Evolutionary conservation across 768 basidiomycete species (phyloP), one percentile per base, ranked within the genome.

Genomic region (Mycena polygramma): DNA sequence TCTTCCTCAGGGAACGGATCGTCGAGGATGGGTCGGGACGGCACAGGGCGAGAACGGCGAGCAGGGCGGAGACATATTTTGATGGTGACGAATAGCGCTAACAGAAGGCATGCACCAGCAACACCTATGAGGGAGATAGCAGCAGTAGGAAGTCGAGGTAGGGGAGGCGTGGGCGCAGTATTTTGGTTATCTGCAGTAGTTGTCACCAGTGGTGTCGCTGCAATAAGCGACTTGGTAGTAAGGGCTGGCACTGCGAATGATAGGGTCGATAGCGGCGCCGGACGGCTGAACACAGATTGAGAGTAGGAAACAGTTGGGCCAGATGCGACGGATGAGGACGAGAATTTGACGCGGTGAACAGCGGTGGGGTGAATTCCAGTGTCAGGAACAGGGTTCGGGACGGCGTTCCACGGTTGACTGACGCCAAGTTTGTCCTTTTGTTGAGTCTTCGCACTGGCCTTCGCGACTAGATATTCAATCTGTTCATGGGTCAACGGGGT

Each of bases 21-120:
- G 66, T 91, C 89, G 15, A 91, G 81, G 55, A 92, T 90, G 0
- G 92, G 93, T n/a, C 91, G 83, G 37, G 92, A 94, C 4, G 92
- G 93, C n/a, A 84, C 90, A 8, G 89, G 91, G 22, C 84, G 87
- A n/a, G 80, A 81, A 55, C 84, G 86, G 46, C 85, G 85, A 22
- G 81, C 82, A 26, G 89, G 91, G 36, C 86, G 86, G 66, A 79
- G 79, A 60, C 85, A 85, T 69, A 87, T 76, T 68, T 82, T 88
- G 70, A 85, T 74, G 17, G 88, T 67, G 62, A 92, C 77, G 67
- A 86, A 81, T 43, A 87, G 63, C 19, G 85, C 85, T 4, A 90
- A 74, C 35, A 91, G 71, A 13, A 89, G 71, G 71, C 87, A 83
- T 17, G 82, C 82, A 64, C 84, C 83, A 7, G 90, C 86, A 53